These are phyloP conservation scores for Colletotrichum lindemuthianum DNA, from an alignment of 2,329 filamentous ascomycete genomes.

Conservation along the genomic window DNA sequence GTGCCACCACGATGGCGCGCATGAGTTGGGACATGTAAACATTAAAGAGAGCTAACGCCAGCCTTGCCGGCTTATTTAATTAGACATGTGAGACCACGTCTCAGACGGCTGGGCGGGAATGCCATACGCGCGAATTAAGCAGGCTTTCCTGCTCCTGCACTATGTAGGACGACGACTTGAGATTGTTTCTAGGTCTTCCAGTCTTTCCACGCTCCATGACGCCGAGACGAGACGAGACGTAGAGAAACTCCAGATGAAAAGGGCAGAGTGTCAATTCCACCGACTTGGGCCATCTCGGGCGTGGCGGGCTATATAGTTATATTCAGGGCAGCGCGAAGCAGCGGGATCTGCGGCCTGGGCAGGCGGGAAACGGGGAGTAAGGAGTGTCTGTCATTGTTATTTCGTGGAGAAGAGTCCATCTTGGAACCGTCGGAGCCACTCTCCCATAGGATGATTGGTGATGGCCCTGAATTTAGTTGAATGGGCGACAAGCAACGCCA, in stretches of 20 bases:
- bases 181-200: neutral
- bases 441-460: neutral
- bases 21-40: slow-evolving; percentile 9
- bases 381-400: neutral
- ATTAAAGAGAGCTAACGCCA: neutral
- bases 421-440: slow-evolving; percentile 11
- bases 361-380: slow-evolving; percentile 3
- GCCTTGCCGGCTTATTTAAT: slow-evolving; percentile 12
- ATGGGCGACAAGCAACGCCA: slow-evolving; percentile 6
- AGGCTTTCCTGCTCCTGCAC: no score
- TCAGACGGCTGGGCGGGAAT: slow-evolving; percentile 15
- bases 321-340: slow-evolving; percentile 8
- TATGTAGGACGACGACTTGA: neutral
- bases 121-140: slow-evolving; percentile 1
- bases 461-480: neutral
- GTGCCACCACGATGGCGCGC: neutral
- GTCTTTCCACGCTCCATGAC: slow-evolving; percentile 3
- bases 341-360: slow-evolving; percentile 22
- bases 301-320: slow-evolving; percentile 1
- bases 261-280: neutral
- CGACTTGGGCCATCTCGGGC: neutral
- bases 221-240: slow-evolving; percentile 11
- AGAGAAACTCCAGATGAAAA: slow-evolving; percentile 18
- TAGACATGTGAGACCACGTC: slow-evolving; percentile 29
- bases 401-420: slow-evolving; percentile 11